Percentiles rank a stretch among this genome's conserved stretches.
These are phyloP conservation scores for Aureobasidium uvarum DNA, from an alignment of 2,329 filamentous ascomycete species.

Conservation along the genomic window DNA sequence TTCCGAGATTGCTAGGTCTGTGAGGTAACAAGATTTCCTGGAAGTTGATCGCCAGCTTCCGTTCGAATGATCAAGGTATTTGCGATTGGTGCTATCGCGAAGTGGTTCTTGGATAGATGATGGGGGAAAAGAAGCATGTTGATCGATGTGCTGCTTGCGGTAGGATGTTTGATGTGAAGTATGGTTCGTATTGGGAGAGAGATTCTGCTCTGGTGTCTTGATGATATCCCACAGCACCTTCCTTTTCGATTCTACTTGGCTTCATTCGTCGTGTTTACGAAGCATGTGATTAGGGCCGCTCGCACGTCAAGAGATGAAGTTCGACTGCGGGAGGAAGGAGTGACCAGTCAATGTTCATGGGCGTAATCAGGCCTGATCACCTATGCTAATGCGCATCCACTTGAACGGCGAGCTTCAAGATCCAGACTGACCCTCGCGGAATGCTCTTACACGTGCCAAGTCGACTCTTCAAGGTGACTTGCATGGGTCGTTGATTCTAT, in stretches of 20 bases:
- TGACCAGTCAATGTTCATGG: neutral
- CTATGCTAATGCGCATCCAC: neutral
- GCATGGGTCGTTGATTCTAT: too few relatives aligned
- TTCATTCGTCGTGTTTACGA: neutral
- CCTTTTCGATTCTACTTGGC: neutral
- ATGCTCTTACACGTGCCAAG: neutral
- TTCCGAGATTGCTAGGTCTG: constrained; percentile 9
- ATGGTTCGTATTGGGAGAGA: neutral
- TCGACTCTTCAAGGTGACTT: neutral
- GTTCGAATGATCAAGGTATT: neutral
- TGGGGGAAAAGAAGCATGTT: constrained; percentile 26
- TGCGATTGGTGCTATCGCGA: constrained; percentile 17
- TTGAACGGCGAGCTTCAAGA: neutral
- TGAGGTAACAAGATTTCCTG: neutral
- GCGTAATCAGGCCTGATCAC: neutral
- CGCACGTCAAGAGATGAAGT: neutral
- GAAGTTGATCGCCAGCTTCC: neutral
- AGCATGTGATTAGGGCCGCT: neutral
- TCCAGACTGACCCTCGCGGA: too few relatives aligned
- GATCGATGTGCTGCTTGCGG: constrained; percentile 15
- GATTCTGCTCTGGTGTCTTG: neutral
- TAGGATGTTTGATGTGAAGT: constrained; percentile 13
- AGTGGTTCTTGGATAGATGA: constrained; percentile 25
- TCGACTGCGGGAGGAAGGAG: neutral
- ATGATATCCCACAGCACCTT: neutral